Percentiles rank a stretch among this genome's conserved stretches.
Evolutionary conservation across 768 basidiomycete species (phyloP).

Genomic region (Tricholomella constricta): DNA sequence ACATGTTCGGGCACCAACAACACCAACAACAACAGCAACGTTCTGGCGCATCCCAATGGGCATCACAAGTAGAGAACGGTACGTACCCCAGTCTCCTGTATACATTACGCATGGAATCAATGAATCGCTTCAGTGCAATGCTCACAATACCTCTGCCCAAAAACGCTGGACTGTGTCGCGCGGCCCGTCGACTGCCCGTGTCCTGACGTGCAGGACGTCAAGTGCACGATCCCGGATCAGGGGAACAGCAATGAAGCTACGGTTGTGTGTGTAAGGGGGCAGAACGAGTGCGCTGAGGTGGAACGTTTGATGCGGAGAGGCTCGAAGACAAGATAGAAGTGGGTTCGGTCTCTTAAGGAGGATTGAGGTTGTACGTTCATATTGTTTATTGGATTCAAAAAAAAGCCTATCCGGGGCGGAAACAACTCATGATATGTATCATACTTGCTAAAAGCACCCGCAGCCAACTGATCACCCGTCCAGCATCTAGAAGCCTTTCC

Average conservation of each 20-base stretch:
- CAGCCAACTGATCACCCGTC: too few species aligned
- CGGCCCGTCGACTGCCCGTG: constrained; percentile 74
- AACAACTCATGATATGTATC: too few species aligned
- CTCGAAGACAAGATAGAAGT: constrained; percentile 20
- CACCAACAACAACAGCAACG: constrained; percentile 64
- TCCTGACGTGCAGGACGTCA: constrained; percentile 73
- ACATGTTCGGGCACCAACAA: constrained; percentile 69
- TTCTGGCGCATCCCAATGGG: constrained; percentile 62
- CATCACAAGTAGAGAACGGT: constrained; percentile 67
- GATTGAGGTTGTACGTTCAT: constrained; percentile 1
- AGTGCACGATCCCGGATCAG: constrained; percentile 71
- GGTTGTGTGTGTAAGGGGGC: constrained; percentile 70
- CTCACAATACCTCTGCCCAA: constrained; percentile 74
- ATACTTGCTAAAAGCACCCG: too few species aligned
- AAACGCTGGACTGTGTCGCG: constrained; percentile 69
- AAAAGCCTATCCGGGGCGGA: too few species aligned
- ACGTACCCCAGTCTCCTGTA: constrained; percentile 24
- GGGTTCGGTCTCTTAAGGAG: neutral
- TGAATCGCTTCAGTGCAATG: constrained; percentile 55
- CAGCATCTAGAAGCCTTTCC: too few species aligned
- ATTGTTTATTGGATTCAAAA: too few species aligned
- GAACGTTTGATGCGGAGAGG: constrained; percentile 52
- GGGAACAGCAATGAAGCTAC: constrained; percentile 55
- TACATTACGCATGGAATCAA: neutral
- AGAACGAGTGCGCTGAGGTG: constrained; percentile 61